Evolutionary conservation across 768 basidiomycete species (phyloP).

Genomic region (Panaeolus cyanescens): DNA sequence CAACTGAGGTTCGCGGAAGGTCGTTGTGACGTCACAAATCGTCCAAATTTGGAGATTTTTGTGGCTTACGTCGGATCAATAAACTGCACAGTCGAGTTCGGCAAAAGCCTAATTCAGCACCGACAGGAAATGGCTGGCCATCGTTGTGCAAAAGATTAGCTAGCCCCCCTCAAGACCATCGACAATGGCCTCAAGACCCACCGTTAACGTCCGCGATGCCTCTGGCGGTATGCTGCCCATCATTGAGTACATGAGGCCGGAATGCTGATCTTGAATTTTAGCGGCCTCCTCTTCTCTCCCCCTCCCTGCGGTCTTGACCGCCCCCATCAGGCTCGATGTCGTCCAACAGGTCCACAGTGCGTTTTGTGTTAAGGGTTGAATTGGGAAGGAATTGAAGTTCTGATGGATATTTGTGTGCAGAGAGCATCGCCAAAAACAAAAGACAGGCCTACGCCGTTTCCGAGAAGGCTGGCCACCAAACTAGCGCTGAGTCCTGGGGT

Average conservation of each 20-base stretch:
- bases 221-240: constrained; percentile 60
- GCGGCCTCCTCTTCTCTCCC: constrained; percentile 89
- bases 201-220: constrained; percentile 79
- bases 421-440: constrained; percentile 98
- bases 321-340: constrained; percentile 98
- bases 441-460: constrained; percentile 96
- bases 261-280: constrained; percentile 27
- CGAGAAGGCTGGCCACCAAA: constrained; percentile 99
- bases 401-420: constrained; percentile 43
- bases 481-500: constrained; percentile 99
- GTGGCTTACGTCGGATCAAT: constrained; percentile 13
- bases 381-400: background rate
- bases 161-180: constrained; percentile 45
- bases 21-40: background rate
- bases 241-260: constrained; percentile 7
- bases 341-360: constrained; percentile 98
- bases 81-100: constrained; percentile 39
- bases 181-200: constrained; percentile 91
- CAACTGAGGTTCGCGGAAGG: background rate
- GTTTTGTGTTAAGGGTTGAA: constrained; percentile 31
- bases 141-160: constrained; percentile 27
- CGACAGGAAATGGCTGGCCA: constrained; percentile 19
- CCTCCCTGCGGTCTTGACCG: constrained; percentile 94
- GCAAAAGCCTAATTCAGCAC: constrained; percentile 40
- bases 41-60: constrained; percentile 3